phyloP scores from a whole-genome alignment of 768 basidiomycete species.

The Russula virescens region DNA sequence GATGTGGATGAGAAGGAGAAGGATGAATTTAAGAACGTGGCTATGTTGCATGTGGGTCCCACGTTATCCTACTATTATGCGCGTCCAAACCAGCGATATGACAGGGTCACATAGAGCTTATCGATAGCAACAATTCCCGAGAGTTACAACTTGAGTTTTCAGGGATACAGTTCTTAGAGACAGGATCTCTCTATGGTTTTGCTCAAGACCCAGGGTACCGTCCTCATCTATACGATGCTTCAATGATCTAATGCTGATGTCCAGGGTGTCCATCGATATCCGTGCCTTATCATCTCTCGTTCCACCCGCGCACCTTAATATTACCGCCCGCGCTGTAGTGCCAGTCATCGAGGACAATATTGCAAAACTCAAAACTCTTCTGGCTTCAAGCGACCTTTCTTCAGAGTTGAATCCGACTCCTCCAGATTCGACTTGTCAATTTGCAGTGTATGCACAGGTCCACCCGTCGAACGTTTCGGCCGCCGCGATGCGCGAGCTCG shows the following conservation, averaged over 20 bases:
- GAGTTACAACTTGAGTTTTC: slow-evolving; percentile 68
- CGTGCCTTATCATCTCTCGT: slow-evolving; percentile 16
- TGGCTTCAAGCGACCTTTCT: slow-evolving; percentile 12
- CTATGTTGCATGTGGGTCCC: slow-evolving; percentile 57
- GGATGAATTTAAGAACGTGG: slow-evolving; percentile 40
- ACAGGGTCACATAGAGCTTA: slow-evolving; percentile 71
- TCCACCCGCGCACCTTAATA: slow-evolving; percentile 4
- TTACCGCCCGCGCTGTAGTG: slow-evolving; percentile 20
- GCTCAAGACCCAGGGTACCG: slow-evolving; percentile 58
- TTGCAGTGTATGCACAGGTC: slow-evolving; percentile 61
- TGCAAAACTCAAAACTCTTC: slow-evolving; percentile 4
- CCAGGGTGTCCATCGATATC: slow-evolving; percentile 10
- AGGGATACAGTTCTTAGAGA: slow-evolving; percentile 66
- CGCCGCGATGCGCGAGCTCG: slow-evolving; percentile 58
- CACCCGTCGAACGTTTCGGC: slow-evolving; percentile 48
- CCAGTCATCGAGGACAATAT: slow-evolving; percentile 18
- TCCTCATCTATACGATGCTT: not conserved
- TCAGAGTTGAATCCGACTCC: slow-evolving; percentile 8
- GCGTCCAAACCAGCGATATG: slow-evolving; percentile 6
- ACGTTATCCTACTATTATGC: not conserved
- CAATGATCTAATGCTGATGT: not conserved
- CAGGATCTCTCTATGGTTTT: slow-evolving; percentile 74
- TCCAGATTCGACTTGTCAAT: slow-evolving; percentile 51
- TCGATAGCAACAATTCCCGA: slow-evolving; percentile 44
- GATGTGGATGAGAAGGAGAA: slow-evolving; percentile 31